Conservation (phyloP, 441 rosid species). For the Euphorbia celastroides region DNA sequence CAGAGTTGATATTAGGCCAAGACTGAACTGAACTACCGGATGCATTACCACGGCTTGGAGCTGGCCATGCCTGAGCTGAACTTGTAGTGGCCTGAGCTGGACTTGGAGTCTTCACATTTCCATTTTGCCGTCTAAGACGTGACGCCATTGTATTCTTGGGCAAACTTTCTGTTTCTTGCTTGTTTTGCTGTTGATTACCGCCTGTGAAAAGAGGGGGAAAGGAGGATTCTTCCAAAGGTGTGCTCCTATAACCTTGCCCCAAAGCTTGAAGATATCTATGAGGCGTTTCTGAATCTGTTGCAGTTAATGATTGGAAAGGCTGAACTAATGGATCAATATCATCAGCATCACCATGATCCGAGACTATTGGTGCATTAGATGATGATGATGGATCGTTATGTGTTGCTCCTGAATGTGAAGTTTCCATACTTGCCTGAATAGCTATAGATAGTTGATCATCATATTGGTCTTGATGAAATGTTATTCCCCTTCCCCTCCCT, state of each 20-base stretch:
- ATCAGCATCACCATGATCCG: slow-evolving; percentile 32
- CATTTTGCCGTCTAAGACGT: slow-evolving; percentile 45
- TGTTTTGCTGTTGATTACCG: slow-evolving; percentile 41
- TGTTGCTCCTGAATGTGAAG: slow-evolving; percentile 38
- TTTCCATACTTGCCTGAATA: slow-evolving; percentile 60
- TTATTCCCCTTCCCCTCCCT: slow-evolving; percentile 49
- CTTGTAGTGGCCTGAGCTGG: slow-evolving; percentile 37
- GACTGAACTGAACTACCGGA: slow-evolving; percentile 33
- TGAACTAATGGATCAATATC: slow-evolving; percentile 54
- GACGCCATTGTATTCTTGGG: slow-evolving; percentile 65
- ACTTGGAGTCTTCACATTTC: slow-evolving; percentile 25
- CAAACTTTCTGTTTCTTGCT: slow-evolving; percentile 35
- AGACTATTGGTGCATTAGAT: slow-evolving; percentile 33
- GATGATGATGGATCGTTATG: slow-evolving; percentile 48
- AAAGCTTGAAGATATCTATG: slow-evolving; percentile 81
- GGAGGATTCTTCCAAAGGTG: slow-evolving; percentile 61
- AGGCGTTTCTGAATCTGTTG: slow-evolving; percentile 52
- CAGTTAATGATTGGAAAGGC: slow-evolving; percentile 59
- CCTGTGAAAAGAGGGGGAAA: slow-evolving; percentile 78
- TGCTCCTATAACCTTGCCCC: slow-evolving; percentile 45
- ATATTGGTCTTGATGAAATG: slow-evolving; percentile 60
- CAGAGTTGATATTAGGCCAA: slow-evolving; percentile 33
- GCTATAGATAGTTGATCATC: slow-evolving; percentile 62
- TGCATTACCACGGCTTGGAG: slow-evolving; percentile 33
- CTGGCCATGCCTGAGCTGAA: slow-evolving; percentile 63